Evolutionary conservation across 257 asterid species (phyloP).

Genomic region (Nicotiana knightiana): DNA sequence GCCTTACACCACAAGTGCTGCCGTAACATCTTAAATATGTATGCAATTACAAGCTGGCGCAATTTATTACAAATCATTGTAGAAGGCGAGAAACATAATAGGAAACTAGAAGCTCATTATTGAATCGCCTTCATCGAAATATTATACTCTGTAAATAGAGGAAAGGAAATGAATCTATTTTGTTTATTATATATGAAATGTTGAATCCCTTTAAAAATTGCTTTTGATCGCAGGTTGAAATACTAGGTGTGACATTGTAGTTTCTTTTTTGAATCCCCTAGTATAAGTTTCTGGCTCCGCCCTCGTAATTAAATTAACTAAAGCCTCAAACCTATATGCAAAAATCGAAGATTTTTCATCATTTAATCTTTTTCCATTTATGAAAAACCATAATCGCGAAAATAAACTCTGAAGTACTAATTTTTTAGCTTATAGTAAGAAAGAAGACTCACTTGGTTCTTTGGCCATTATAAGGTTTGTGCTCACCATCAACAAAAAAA

Average conservation of each 20-base stretch:
- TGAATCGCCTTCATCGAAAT: too few species aligned
- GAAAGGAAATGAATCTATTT: too few species aligned
- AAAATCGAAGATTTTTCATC: neutral
- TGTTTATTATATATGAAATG: too few species aligned
- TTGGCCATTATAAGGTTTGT: slow-evolving; percentile 61
- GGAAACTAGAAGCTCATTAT: neutral
- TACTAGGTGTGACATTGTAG: too few species aligned
- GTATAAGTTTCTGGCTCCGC: too few species aligned
- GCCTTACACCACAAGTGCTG: neutral
- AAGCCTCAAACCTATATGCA: neutral
- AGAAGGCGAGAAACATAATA: neutral
- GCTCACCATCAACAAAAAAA: slow-evolving; percentile 80
- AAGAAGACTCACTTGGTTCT: slow-evolving; percentile 57
- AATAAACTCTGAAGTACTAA: neutral
- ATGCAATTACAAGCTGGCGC: neutral
- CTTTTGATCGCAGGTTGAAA: too few species aligned
- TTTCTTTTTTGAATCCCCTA: too few species aligned
- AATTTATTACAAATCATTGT: neutral
- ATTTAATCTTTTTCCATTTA: neutral
- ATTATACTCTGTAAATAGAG: too few species aligned
- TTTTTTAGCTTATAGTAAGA: neutral
- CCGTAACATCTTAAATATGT: neutral
- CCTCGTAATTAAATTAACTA: neutral
- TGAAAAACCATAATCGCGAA: neutral
- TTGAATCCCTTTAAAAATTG: too few species aligned